A percentile compares a stretch with the other conserved stretches of the same genome.
phyloP scores from a whole-genome alignment of 352 stramenopile species.

The Blastocystis hominis region DNA sequence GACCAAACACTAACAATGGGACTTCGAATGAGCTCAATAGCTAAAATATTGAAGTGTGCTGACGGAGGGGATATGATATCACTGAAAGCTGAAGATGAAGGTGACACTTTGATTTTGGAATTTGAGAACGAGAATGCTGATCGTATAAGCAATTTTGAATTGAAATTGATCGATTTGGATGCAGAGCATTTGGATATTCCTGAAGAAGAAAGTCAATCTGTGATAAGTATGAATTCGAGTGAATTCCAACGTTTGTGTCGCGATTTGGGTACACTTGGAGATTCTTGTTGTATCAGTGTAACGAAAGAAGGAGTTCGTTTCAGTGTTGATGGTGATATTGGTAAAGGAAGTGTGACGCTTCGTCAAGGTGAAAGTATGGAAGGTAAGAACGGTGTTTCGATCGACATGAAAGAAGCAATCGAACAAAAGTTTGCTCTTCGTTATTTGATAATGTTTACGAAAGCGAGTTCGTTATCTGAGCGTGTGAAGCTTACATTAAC shows the following conservation, averaged over 20 bases:
- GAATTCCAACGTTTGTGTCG: conserved; percentile 97
- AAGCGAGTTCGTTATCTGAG: conserved; percentile 85
- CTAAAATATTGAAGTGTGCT: conserved; percentile 98
- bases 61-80: conserved; percentile 93
- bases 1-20: conserved; percentile 90
- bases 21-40: conserved; percentile 89
- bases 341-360: conserved; percentile 85
- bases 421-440: conserved; percentile 94
- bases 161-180: conserved; percentile 99
- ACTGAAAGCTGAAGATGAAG: conserved; percentile 91
- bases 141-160: conserved; percentile 85
- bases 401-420: conserved; percentile 95
- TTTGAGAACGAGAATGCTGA: conserved; percentile 87
- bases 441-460: conserved; percentile 99
- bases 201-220: conserved; percentile 88
- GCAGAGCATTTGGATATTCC: conserved; percentile 92
- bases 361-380: conserved; percentile 73
- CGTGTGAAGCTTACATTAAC: conserved; percentile 92
- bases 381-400: conserved; percentile 78
- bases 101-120: conserved; percentile 87
- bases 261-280: conserved; percentile 91
- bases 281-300: conserved; percentile 87
- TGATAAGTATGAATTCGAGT: conserved; percentile 68
- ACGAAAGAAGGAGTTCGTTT: conserved; percentile 96
- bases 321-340: conserved; percentile 84